These are phyloP conservation scores for Incumbomyces lentus DNA, from an alignment of 2,329 filamentous ascomycete species.

Conservation along the genomic window DNA sequence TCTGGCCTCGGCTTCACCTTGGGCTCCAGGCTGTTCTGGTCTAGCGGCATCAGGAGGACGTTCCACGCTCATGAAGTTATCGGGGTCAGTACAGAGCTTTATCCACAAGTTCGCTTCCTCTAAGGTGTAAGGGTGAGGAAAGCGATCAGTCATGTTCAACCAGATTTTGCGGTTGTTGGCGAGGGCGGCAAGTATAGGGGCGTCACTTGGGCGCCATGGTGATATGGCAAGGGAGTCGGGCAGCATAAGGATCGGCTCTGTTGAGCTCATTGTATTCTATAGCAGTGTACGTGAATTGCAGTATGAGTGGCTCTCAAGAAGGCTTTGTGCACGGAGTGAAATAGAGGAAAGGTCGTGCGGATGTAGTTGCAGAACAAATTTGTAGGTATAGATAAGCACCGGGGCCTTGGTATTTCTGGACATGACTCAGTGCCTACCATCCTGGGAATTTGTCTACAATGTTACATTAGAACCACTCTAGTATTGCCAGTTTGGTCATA, in stretches of 20 bases:
- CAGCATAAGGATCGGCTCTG: not conserved
- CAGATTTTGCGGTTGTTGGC: conserved; percentile 12
- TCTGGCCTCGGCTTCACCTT: not conserved
- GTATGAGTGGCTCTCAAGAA: too few species aligned
- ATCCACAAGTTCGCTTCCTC: conserved; percentile 5
- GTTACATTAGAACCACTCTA: too few species aligned
- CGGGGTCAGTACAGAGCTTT: not conserved
- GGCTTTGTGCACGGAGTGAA: too few species aligned
- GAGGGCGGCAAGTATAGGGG: conserved; percentile 11
- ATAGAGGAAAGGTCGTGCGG: too few species aligned
- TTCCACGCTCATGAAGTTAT: not conserved
- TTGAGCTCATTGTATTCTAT: not conserved
- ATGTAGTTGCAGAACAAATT: too few species aligned
- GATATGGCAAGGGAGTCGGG: not conserved
- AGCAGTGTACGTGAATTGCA: too few species aligned
- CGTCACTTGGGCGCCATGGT: not conserved
- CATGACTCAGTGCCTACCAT: too few species aligned
- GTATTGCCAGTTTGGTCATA: too few species aligned
- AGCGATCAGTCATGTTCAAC: conserved; percentile 5
- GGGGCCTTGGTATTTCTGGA: too few species aligned
- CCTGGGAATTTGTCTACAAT: too few species aligned
- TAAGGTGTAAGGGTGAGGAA: conserved; percentile 6
- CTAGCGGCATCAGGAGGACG: not conserved
- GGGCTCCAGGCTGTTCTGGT: not conserved
- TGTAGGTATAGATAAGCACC: too few species aligned